Percentiles rank a stretch among this genome's conserved stretches.
phyloP scores from a whole-genome alignment of 257 asterid genomes.

The Cynanchum wilfordii region DNA sequence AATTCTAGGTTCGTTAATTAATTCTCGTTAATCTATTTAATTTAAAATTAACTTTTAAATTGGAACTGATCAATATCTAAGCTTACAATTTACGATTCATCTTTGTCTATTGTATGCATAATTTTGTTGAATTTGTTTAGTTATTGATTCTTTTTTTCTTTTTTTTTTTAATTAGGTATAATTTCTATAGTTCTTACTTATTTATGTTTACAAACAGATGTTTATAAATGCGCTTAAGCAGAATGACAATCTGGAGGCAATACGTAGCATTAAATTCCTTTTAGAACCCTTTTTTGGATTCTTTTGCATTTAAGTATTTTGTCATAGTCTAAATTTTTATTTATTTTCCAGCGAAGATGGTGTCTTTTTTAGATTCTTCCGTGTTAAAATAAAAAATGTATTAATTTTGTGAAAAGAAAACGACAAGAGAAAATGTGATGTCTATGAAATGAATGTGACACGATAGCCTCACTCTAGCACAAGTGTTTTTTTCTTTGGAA shows the following conservation, averaged over 20 bases:
- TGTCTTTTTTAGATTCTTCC: background rate
- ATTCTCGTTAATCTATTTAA: background rate
- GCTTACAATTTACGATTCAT: background rate
- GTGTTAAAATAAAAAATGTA: background rate
- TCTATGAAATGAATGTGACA: background rate
- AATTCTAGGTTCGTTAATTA: slow-evolving; percentile 47
- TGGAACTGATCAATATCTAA: background rate
- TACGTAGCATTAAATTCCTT: background rate
- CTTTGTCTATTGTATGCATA: background rate
- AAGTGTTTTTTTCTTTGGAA: background rate
- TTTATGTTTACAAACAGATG: no score
- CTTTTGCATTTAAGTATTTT: background rate
- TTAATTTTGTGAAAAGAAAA: background rate
- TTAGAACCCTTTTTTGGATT: background rate
- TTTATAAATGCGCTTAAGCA: no score
- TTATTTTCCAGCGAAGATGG: background rate
- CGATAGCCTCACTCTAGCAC: background rate
- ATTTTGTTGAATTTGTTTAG: background rate
- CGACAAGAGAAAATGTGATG: background rate
- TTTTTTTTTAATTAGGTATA: background rate
- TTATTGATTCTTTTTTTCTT: background rate
- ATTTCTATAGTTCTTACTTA: background rate
- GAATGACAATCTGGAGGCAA: no score
- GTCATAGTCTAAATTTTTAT: background rate
- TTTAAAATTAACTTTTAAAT: background rate